These are phyloP conservation scores for Nakataea oryzae DNA, from an alignment of 2,329 filamentous ascomycete species.

Conservation along the genomic window DNA sequence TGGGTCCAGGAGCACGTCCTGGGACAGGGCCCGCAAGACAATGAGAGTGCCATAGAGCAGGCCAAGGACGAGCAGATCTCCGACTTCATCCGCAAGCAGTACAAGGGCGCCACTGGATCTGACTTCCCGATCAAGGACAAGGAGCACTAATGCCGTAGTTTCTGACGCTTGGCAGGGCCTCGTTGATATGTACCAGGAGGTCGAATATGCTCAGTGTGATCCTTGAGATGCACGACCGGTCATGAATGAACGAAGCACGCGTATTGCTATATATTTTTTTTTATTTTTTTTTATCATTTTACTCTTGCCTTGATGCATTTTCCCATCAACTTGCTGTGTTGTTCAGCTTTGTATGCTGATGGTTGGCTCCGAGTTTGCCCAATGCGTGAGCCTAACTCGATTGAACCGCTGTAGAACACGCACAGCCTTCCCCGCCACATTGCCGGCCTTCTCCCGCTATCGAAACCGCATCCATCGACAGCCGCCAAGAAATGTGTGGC, in stretches of 20 bases:
- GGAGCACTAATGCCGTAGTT: conserved; percentile 21
- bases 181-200: neutral
- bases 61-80: conserved; percentile 74
- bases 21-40: conserved; percentile 58
- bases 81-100: conserved; percentile 59
- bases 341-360: neutral
- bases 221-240: neutral
- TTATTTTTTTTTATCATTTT: too few species aligned
- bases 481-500: too few species aligned
- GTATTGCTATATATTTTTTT: too few species aligned
- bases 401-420: too few species aligned
- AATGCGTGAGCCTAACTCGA: neutral
- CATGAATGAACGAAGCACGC: neutral
- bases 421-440: too few species aligned
- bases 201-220: too few species aligned
- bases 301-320: too few species aligned
- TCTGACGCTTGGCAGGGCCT: neutral
- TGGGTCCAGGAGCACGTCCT: conserved; percentile 67
- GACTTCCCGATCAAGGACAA: conserved; percentile 66
- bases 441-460: neutral
- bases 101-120: conserved; percentile 57
- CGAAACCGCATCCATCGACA: neutral
- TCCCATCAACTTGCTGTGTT: too few species aligned
- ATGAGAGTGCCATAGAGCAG: conserved; percentile 66
- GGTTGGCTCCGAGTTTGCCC: too few species aligned